Conservation (phyloP, 2,329 filamentous ascomycete species). For the Cercospora nicotianae region DNA sequence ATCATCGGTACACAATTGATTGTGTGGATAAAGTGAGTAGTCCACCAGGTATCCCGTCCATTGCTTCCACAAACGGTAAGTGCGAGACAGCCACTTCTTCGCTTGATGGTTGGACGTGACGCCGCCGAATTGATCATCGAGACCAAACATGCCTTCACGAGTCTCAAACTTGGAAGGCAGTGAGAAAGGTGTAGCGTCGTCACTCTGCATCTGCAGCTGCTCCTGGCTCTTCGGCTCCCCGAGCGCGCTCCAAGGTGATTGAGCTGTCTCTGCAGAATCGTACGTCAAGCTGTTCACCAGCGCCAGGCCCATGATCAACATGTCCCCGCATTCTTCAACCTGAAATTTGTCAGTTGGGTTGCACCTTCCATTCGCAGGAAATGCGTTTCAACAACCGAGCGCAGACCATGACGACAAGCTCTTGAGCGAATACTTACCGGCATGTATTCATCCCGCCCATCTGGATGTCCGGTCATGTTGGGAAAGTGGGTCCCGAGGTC, state of each 20-base stretch:
- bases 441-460: constrained; percentile 72
- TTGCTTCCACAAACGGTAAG: constrained; percentile 71
- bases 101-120: constrained; percentile 58
- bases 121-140: constrained; percentile 63
- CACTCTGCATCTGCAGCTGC: constrained; percentile 25
- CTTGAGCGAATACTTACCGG: constrained; percentile 44
- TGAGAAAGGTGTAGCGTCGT: constrained; percentile 51
- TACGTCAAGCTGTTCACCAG: constrained; percentile 73
- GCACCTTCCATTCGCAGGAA: neutral
- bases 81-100: constrained; percentile 64
- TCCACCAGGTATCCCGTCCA: constrained; percentile 80
- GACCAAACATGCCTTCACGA: constrained; percentile 54
- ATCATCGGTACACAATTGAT: constrained; percentile 80
- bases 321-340: constrained; percentile 75
- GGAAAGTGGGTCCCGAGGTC: constrained; percentile 72
- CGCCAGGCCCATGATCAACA: constrained; percentile 66
- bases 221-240: constrained; percentile 34
- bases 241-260: constrained; percentile 59
- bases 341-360: neutral
- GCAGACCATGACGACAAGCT: neutral
- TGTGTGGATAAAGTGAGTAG: constrained; percentile 69
- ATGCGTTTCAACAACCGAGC: neutral
- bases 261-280: constrained; percentile 54
- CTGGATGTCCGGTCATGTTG: constrained; percentile 72
- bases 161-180: constrained; percentile 46